Evolutionary conservation across 352 stramenopile species (phyloP).

Genomic region (Phytophthora foliorum): DNA sequence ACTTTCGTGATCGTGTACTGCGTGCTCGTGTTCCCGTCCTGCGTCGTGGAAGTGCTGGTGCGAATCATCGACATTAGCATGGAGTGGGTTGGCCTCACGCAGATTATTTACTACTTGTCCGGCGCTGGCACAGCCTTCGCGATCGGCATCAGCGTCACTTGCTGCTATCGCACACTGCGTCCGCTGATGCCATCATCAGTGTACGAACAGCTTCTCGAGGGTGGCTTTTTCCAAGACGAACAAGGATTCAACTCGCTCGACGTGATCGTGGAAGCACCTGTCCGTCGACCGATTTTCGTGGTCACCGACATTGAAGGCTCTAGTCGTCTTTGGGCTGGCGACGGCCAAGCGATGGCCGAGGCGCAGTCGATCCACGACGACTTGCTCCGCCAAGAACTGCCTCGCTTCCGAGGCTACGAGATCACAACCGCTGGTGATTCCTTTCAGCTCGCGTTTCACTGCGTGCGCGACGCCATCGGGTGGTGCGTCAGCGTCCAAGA

Average conservation of each 20-base stretch:
- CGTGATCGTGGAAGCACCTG: constrained; percentile 57
- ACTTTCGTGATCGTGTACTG: constrained; percentile 77
- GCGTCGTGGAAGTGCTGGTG: constrained; percentile 54
- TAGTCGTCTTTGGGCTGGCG: constrained; percentile 68
- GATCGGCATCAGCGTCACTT: constrained; percentile 70
- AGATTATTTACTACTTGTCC: constrained; percentile 71
- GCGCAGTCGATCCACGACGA: constrained; percentile 82
- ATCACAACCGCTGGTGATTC: constrained; percentile 83
- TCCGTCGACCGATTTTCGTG: constrained; percentile 74
- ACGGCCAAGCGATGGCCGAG: constrained; percentile 61
- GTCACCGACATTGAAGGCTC: constrained; percentile 87
- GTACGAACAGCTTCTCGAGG: constrained; percentile 71
- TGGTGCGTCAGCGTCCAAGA: constrained; percentile 77
- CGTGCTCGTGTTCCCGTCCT: constrained; percentile 71
- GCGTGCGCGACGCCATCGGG: constrained; percentile 64
- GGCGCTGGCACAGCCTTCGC: constrained; percentile 66
- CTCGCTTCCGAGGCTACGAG: constrained; percentile 76
- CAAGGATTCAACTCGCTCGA: constrained; percentile 37
- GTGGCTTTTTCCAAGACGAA: constrained; percentile 64
- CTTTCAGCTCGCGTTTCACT: constrained; percentile 86
- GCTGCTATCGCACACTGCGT: constrained; percentile 66
- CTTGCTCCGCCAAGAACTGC: constrained; percentile 63
- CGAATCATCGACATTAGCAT: constrained; percentile 44
- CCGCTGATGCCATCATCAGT: constrained; percentile 69
- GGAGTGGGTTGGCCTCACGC: constrained; percentile 55